These are phyloP conservation scores for Tillandsia fasciculata DNA, from an alignment of 176 grass and related monocot genomes.

Conservation along the genomic window DNA sequence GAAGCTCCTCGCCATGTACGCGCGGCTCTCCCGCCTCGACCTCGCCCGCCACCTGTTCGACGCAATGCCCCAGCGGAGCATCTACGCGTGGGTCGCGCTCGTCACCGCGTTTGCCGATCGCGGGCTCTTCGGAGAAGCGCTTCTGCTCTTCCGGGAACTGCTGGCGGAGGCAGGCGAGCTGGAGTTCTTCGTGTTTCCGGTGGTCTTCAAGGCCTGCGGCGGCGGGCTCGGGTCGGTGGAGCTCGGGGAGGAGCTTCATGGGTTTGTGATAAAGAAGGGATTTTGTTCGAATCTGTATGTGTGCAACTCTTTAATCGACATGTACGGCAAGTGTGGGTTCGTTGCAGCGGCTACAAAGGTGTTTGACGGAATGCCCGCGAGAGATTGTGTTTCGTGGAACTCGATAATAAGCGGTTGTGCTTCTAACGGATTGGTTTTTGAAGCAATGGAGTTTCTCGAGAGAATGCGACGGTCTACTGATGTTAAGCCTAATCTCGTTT, in stretches of 20 bases:
- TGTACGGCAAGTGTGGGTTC: constrained; percentile 30
- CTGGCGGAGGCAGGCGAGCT: constrained; percentile 11
- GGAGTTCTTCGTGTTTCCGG: constrained; percentile 23
- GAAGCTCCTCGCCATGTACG: constrained; percentile 15
- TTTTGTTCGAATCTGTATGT: constrained; percentile 18
- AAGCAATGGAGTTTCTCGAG: constrained; percentile 21
- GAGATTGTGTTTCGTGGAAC: constrained; percentile 28
- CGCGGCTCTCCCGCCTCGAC: not conserved
- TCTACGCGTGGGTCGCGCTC: constrained; percentile 12
- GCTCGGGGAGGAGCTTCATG: constrained; percentile 18
- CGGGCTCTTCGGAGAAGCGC: not conserved
- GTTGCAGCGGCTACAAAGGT: constrained; percentile 16
- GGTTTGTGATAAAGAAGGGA: constrained; percentile 12
- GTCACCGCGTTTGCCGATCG: constrained; percentile 13
- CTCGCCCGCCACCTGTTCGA: constrained; percentile 18
- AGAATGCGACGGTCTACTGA: constrained; percentile 6
- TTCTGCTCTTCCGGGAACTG: constrained; percentile 7
- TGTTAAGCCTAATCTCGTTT: constrained; percentile 25
- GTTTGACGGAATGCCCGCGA: constrained; percentile 15
- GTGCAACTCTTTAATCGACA: constrained; percentile 22
- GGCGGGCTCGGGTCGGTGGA: constrained; percentile 12
- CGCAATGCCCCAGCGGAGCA: constrained; percentile 13
- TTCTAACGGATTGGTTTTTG: constrained; percentile 16
- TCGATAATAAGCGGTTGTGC: constrained; percentile 22
- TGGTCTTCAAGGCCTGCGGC: constrained; percentile 17